A percentile compares a stretch with the other conserved stretches of the same genome.
Conservation (phyloP, 768 basidiomycete genomes). For the Lentinula guzmanii region DNA sequence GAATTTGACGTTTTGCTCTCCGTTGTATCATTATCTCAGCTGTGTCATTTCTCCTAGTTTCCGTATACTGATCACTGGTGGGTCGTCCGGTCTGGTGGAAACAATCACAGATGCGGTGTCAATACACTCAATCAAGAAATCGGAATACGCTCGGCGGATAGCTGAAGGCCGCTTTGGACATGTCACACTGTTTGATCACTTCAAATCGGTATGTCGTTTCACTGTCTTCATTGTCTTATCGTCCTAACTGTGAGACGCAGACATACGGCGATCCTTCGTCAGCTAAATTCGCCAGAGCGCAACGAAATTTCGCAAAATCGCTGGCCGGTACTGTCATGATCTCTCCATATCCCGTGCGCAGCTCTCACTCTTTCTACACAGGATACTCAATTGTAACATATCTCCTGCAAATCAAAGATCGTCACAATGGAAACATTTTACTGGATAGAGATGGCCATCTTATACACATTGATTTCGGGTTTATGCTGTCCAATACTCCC, state of each 20-base stretch:
- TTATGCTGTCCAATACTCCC: slow-evolving; percentile 95
- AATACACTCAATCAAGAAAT: slow-evolving; percentile 99
- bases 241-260: slow-evolving; percentile 27
- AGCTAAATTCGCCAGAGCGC: slow-evolving; percentile 84
- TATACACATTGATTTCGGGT: slow-evolving; percentile 97
- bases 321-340: slow-evolving; percentile 53
- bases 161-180: slow-evolving; percentile 77
- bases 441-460: slow-evolving; percentile 93
- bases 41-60: slow-evolving; percentile 50
- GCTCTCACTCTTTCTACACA: slow-evolving; percentile 17
- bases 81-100: slow-evolving; percentile 89
- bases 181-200: slow-evolving; percentile 90
- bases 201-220: slow-evolving; percentile 58
- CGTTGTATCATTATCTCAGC: neutral
- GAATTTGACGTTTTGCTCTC: slow-evolving; percentile 17
- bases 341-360: neutral
- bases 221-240: neutral
- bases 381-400: slow-evolving; percentile 97
- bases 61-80: slow-evolving; percentile 92
- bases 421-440: slow-evolving; percentile 98
- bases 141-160: slow-evolving; percentile 88
- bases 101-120: slow-evolving; percentile 98
- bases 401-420: slow-evolving; percentile 95
- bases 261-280: slow-evolving; percentile 88
- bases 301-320: slow-evolving; percentile 91